Evolutionary conservation across 2,329 filamentous ascomycete species (phyloP), one percentile per base, ranked within the genome.

Genomic region (Calonectria montana): DNA sequence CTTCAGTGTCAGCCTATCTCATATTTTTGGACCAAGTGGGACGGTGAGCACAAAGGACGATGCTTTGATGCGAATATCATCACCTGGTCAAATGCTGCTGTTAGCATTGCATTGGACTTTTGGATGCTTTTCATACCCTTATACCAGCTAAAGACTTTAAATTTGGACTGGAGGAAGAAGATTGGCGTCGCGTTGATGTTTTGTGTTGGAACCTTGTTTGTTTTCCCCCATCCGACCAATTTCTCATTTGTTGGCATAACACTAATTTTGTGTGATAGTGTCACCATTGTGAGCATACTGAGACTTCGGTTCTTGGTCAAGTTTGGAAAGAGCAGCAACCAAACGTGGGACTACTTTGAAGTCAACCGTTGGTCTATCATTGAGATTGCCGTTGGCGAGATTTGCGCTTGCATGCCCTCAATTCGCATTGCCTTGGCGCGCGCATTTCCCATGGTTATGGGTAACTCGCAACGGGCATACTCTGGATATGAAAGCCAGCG

Each of bases 1-100:
- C 29, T 65, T 0, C 72, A 74, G 16, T 74, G 72, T 1, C 57
- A 61, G 3, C 72, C 72, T 0, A 43, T 73, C 0, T 73, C 62
- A 37, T 71, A 62, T 4, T 74, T 67, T 15, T 74, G 71, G 72
- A 64, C 4, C 8, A 53, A 48, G 0, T 73, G 39, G 72, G 67
- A 73, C 10, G 12, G 21, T n/a, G 3, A 67, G 0, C 71, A 73
- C 2, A 8, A 65, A 0, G 72, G 72, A 0, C 62, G 64, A 2
- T 74, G 72, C 0, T 27, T 73, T n/a, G 64, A 69, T 0, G 37
- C 47, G 0, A 68, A 73, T 3, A 8, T 50, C 1, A 15, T 74
- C 2, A 71, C 57, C 1, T 74, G 71, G 71, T 39, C 67, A 0
- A 39, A 73, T 13, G 72, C 72, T 8, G 57, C 50, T 0, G 50